phyloP scores from a whole-genome alignment of 2,329 filamentous ascomycete genomes.

The Pseudocercospora macadamiae region DNA sequence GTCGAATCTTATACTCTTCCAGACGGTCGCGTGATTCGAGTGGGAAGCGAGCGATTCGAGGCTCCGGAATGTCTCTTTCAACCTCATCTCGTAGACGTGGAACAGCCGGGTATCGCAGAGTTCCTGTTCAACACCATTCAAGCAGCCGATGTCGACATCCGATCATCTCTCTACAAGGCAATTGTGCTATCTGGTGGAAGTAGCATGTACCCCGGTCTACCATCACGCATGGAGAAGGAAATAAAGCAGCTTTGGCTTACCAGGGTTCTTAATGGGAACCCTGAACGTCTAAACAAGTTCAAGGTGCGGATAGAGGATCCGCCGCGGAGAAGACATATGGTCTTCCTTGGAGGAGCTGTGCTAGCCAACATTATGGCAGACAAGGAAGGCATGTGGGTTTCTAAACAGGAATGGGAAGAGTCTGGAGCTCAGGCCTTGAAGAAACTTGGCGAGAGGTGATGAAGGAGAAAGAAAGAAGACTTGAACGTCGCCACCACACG shows the following conservation, averaged over 20 bases:
- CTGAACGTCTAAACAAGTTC: constrained; percentile 94
- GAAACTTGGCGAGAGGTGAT: constrained; percentile 85
- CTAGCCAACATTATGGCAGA: constrained; percentile 98
- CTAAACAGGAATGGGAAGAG: constrained; percentile 95
- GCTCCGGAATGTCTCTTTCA: constrained; percentile 98
- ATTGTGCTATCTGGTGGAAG: constrained; percentile 95
- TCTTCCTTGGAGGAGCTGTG: constrained; percentile 96
- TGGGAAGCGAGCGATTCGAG: constrained; percentile 96
- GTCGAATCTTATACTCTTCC: constrained; percentile 98
- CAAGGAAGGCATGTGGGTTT: constrained; percentile 99
- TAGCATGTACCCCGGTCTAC: constrained; percentile 98
- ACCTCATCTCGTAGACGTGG: constrained; percentile 94
- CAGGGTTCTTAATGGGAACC: constrained; percentile 84
- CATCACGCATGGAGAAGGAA: constrained; percentile 95
- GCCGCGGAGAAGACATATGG: constrained; percentile 94
- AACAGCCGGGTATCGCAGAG: constrained; percentile 94
- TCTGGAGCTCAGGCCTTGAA: constrained; percentile 81
- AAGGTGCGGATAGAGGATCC: constrained; percentile 99
- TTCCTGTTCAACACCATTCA: constrained; percentile 99
- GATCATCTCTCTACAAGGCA: constrained; percentile 92
- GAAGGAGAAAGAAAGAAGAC: too few relatives aligned
- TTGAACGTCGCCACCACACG: too few relatives aligned
- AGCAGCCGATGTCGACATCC: constrained; percentile 90
- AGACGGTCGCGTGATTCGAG: constrained; percentile 92
- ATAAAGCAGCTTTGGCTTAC: constrained; percentile 98